Base-by-base conservation (phyloP, 148 eudicot genomes). In the Talinum fruticosum region DNA sequence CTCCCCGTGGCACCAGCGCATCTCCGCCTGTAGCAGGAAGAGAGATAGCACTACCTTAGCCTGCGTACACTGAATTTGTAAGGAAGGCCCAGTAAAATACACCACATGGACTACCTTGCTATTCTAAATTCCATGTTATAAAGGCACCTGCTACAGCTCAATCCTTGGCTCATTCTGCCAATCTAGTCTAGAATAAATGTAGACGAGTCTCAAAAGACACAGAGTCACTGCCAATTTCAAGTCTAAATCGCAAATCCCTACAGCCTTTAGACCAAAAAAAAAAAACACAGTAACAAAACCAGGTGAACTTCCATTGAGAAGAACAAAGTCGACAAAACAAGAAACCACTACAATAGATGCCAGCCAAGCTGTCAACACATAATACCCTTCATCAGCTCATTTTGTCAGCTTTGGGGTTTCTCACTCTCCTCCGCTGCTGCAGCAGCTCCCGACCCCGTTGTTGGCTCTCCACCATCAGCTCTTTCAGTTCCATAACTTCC, bases 381-480 rank as follows among this genome's bases (percentile, higher is more conserved):
- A 34, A 10, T 35, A 24, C 77, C 68, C 62, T 28, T 16, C 28
- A 51, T 66, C 53, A 28, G 28, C 76, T 49, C 16, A n/a, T 28
- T 54, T 41, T 61, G 74, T 83, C 82, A 83, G 69, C 82, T 79
- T 76, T 79, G 76, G 66, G 78, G 45, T 12, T 79, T 76, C 38
- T 83, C 80, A 49, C 73, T 72, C 44, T 76, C 80, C 47, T 76
- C 72, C 24, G 83, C 68, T 65, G 83, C 80, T 62, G 83, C 79
- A 54, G 72, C 78, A 75, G 62, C 72, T 29, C 74, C 75, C 21
- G 83, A 69, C 8, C 54, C 86, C 54, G 81, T 61, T 34, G 65
- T 41, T 2, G 82, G 37, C 74, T 75, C 84, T 68, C 86, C 81
- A 18, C 79, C 85, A 73, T 85, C 85, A 6, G 82, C 53, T 38